Evolutionary conservation across 176 grass and related monocot species (phyloP).

Genomic region (Lolium multiflorum): DNA sequence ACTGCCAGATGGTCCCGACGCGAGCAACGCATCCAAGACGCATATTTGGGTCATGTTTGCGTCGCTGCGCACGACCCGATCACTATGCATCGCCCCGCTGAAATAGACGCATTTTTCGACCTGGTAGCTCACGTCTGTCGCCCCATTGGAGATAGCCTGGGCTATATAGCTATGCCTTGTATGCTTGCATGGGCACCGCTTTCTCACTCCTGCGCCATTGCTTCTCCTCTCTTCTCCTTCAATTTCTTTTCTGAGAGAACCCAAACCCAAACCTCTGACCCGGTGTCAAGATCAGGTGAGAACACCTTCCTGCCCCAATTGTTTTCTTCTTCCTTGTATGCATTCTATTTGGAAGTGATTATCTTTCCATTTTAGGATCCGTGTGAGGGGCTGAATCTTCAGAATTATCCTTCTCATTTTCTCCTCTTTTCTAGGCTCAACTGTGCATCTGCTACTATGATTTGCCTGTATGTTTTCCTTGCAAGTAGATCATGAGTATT

Average conservation of each 20-base stretch:
- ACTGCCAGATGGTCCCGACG: too few relatives aligned
- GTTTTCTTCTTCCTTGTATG: slow-evolving; percentile 57
- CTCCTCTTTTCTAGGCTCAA: background rate
- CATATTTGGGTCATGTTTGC: too few relatives aligned
- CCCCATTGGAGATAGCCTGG: too few relatives aligned
- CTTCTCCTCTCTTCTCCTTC: background rate
- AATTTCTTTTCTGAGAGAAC: slow-evolving; percentile 43
- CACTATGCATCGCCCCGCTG: too few relatives aligned
- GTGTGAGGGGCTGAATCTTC: slow-evolving; percentile 2
- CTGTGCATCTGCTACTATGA: background rate
- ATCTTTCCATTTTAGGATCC: slow-evolving; percentile 64
- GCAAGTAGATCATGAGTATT: background rate
- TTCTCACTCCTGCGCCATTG: slow-evolving; percentile 13
- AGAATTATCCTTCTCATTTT: slow-evolving; percentile 1
- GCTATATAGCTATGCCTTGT: background rate
- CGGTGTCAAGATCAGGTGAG: slow-evolving; percentile 50
- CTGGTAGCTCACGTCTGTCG: too few relatives aligned
- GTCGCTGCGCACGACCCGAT: too few relatives aligned
- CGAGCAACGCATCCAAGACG: too few relatives aligned
- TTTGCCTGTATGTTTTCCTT: background rate
- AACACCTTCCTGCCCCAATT: slow-evolving; percentile 35
- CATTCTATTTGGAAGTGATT: slow-evolving; percentile 62
- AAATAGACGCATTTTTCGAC: too few relatives aligned
- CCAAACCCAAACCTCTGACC: slow-evolving; percentile 43
- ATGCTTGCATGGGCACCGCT: background rate